Evolutionary conservation across 768 basidiomycete species (phyloP).

Genomic region (Tylopilus plumbeoviolaceoides): DNA sequence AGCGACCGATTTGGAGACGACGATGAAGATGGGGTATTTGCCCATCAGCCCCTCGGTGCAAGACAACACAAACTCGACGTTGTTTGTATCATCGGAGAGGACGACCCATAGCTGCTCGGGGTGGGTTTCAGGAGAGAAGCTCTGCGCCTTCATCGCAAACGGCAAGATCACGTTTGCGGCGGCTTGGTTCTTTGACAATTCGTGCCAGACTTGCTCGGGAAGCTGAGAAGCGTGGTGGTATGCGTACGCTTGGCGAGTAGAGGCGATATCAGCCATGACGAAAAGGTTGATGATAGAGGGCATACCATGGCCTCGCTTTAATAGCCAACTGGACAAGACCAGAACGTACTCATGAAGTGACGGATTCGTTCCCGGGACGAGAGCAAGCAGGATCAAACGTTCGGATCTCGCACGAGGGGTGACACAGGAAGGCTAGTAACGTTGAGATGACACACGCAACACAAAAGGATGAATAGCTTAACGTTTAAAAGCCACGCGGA

Average conservation of each 20-base stretch:
- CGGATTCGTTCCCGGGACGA: background rate
- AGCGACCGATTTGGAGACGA: conserved; percentile 6
- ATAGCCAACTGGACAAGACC: background rate
- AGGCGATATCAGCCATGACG: conserved; percentile 9
- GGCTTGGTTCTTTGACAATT: conserved; percentile 26
- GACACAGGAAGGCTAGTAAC: background rate
- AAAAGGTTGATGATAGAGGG: conserved; percentile 3
- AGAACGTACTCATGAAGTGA: background rate
- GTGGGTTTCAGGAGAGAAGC: background rate
- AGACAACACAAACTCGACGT: conserved; percentile 9
- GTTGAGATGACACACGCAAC: background rate
- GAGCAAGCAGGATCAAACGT: background rate
- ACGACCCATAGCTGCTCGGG: conserved; percentile 29
- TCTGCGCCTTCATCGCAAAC: conserved; percentile 29
- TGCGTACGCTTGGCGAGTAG: background rate
- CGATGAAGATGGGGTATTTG: conserved; percentile 14
- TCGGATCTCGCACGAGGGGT: background rate
- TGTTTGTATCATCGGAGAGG: conserved; percentile 13
- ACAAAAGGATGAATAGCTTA: background rate
- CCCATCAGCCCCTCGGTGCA: conserved; percentile 3
- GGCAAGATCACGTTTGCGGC: conserved; percentile 39
- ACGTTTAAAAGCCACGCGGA: background rate
- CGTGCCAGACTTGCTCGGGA: conserved; percentile 22
- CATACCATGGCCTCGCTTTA: background rate
- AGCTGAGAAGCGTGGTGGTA: conserved; percentile 16